Base-by-base conservation (phyloP, 106 monocot species). In the Apostasia ramifera region DNA sequence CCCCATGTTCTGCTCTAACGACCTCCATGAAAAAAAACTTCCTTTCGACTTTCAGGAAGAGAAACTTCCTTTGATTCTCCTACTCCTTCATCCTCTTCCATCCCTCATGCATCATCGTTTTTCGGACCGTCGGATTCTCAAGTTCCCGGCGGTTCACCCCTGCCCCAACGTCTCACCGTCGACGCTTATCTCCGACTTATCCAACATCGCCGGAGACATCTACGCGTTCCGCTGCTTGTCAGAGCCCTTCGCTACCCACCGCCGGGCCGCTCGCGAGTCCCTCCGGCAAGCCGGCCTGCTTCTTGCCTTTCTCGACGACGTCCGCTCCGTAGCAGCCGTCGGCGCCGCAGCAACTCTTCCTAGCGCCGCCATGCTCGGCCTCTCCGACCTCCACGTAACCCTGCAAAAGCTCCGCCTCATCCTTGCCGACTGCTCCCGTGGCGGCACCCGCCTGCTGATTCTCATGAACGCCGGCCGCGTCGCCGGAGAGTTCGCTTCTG, bases 371-470 rank as follows among this genome's bases (percentile, higher is more conserved):
- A 54, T 77, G 49, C 45, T 81, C 41, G n/a, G 70, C 26, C 66
- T 97, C 48, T 77, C 75, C 12, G 92, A 97, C 67, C 82, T 97
- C 66, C 81, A 90, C 70, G 79, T 87, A 55, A 61, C 87, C 6
- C 76, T 92, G n/a, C 97, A 85, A 66, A 86, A 81, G 74, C 45
- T 92, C 12, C 63, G 66, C 40, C 55, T 48, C 13, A 70, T 92
- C 26, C 54, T 97, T 14, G 10, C 44, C 2, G 97, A 89, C 52
- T 85, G 82, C 71, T 2, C 78, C 14, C 61, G 73, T 45, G 59
- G 58, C 0, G 92, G 83, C n/a, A 80, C 92, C 8, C 65, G 80
- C 14, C 47, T 97, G 0, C 81, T 70, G 81, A 40, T 90, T 11
- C 74, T 97, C 13, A 68, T 90, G 79, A 78, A 66, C 45, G 76